Percentiles rank a stretch among this genome's conserved stretches.
These are phyloP conservation scores for Colletotrichum endophyticum DNA, from an alignment of 2,329 filamentous ascomycete species.

Conservation along the genomic window DNA sequence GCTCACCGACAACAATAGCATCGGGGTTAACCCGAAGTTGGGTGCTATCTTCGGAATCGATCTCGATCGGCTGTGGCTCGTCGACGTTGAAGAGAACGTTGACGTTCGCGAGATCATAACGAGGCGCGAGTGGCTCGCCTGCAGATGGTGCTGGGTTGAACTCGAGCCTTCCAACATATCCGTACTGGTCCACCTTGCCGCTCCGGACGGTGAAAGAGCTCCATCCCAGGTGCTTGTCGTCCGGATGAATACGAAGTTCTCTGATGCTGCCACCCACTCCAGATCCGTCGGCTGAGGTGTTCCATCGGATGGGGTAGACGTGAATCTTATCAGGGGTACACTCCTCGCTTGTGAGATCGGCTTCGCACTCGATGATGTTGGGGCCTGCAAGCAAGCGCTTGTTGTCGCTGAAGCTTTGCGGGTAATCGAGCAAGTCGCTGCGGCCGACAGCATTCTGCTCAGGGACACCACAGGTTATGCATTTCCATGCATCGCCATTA, in stretches of 20 bases:
- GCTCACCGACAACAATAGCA: slow-evolving; percentile 40
- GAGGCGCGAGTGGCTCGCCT: slow-evolving; percentile 28
- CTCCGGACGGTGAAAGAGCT: slow-evolving; percentile 32
- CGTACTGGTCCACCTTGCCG: slow-evolving; percentile 21
- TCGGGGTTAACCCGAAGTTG: slow-evolving; percentile 32
- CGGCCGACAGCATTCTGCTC: slow-evolving; percentile 30
- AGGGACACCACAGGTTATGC: slow-evolving; percentile 48
- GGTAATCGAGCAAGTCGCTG: slow-evolving; percentile 37
- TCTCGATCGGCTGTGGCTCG: slow-evolving; percentile 12
- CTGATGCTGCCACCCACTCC: slow-evolving; percentile 34
- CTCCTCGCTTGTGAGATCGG: slow-evolving; percentile 34
- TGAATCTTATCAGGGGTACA: slow-evolving; percentile 36
- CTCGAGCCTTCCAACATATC: slow-evolving; percentile 36
- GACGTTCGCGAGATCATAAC: slow-evolving; percentile 41
- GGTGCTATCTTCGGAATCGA: background rate
- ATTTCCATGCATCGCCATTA: slow-evolving; percentile 53
- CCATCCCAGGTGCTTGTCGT: slow-evolving; percentile 42
- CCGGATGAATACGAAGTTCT: slow-evolving; percentile 46
- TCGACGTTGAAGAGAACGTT: slow-evolving; percentile 29
- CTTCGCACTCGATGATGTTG: slow-evolving; percentile 42
- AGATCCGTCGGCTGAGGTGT: slow-evolving; percentile 29
- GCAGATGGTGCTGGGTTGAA: slow-evolving; percentile 38
- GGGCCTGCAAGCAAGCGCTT: slow-evolving; percentile 36
- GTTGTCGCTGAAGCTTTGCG: slow-evolving; percentile 45
- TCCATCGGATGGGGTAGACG: slow-evolving; percentile 45